Evolutionary conservation across 345 rosid species (phyloP).

Genomic region (Eucalyptus cloeziana): DNA sequence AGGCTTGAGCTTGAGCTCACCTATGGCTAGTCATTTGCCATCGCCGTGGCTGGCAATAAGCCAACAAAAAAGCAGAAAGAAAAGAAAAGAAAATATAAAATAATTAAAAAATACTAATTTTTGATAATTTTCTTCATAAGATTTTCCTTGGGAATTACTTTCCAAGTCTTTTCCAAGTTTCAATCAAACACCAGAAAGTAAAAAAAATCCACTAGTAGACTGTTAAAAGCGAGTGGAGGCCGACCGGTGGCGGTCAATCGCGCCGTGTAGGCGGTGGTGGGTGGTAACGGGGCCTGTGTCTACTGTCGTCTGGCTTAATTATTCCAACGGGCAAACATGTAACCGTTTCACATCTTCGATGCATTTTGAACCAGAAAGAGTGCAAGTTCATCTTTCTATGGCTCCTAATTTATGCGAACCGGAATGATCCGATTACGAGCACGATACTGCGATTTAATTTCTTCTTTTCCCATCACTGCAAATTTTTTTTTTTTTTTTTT

Average conservation of each 20-base stretch:
- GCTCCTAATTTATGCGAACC: not conserved
- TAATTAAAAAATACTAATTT: no score
- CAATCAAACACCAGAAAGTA: not conserved
- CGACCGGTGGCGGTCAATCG: not conserved
- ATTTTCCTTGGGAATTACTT: no score
- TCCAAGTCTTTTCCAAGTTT: not conserved
- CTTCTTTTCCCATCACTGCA: not conserved
- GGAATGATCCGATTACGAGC: not conserved
- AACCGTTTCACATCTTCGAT: not conserved
- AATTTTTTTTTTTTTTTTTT: not conserved
- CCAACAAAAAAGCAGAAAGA: no score
- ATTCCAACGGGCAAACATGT: not conserved
- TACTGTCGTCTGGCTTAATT: not conserved
- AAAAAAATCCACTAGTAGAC: not conserved
- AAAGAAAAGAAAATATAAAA: no score
- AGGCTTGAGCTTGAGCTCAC: no score
- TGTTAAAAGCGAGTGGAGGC: not conserved
- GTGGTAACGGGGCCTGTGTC: not conserved
- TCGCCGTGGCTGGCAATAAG: no score
- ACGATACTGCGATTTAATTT: not conserved
- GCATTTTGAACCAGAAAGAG: not conserved
- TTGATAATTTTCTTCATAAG: no score
- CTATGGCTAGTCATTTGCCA: no score
- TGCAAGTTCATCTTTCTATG: not conserved
- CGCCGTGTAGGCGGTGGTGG: not conserved